These are phyloP conservation scores for Kazachstania africana DNA, from an alignment of 805 yeast genomes.

Conservation along the genomic window DNA sequence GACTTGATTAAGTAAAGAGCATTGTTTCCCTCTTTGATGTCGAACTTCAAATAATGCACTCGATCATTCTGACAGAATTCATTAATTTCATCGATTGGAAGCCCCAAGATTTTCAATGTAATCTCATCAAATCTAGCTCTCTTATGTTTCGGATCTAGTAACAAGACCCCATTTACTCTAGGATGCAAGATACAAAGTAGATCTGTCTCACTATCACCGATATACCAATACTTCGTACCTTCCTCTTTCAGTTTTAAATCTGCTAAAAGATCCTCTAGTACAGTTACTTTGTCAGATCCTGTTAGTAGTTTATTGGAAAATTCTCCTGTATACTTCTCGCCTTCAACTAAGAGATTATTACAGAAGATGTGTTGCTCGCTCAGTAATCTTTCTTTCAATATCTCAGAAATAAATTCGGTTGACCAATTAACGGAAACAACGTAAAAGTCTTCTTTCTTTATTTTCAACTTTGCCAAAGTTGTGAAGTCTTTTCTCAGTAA, in stretches of 20 bases:
- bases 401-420: conserved; percentile 14
- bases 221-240: conserved; percentile 13
- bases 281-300: conserved; percentile 19
- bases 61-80: too few species aligned
- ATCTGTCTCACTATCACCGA: conserved; percentile 27
- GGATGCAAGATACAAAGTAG: conserved; percentile 19
- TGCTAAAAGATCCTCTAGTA: conserved; percentile 5
- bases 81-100: too few species aligned
- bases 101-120: conserved; percentile 6
- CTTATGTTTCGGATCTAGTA: conserved; percentile 13
- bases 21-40: too few species aligned
- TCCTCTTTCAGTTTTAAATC: not conserved
- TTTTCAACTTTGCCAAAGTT: conserved; percentile 2
- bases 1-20: too few species aligned
- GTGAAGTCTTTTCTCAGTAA: conserved; percentile 11
- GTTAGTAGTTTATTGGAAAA: conserved; percentile 16
- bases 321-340: conserved; percentile 13
- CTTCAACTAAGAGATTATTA: conserved; percentile 10
- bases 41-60: too few species aligned
- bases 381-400: conserved; percentile 5
- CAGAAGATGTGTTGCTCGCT: conserved; percentile 12
- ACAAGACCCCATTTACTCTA: conserved; percentile 16
- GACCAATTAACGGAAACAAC: conserved; percentile 26
- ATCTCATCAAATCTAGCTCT: conserved; percentile 12
- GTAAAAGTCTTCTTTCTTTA: conserved; percentile 7